Conservation (phyloP, 768 basidiomycete genomes). For the Boletales sp. region DNA sequence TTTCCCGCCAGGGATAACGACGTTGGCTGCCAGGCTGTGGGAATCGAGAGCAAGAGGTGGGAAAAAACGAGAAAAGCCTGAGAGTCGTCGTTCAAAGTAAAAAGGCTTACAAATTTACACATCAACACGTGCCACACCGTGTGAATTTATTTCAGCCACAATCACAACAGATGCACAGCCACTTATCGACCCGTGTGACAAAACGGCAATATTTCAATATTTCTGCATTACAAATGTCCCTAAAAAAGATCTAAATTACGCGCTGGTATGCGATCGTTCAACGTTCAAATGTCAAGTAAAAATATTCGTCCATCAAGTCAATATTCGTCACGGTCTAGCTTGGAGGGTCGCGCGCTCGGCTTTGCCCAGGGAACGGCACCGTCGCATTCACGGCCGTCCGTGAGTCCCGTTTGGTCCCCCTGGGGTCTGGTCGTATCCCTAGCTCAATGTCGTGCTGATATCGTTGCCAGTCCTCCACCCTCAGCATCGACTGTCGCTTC, state of each 20-base stretch:
- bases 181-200: neutral
- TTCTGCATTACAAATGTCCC: conserved; percentile 18
- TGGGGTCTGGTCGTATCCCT: conserved; percentile 26
- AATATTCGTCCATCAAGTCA: conserved; percentile 18
- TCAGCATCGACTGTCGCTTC: conserved; percentile 67
- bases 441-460: conserved; percentile 53
- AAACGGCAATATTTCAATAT: conserved; percentile 1
- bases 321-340: conserved; percentile 23
- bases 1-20: conserved; percentile 39
- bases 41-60: conserved; percentile 42
- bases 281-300: conserved; percentile 16
- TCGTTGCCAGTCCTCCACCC: conserved; percentile 84
- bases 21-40: conserved; percentile 41
- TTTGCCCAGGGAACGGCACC: conserved; percentile 33
- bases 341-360: conserved; percentile 38
- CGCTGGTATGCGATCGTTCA: neutral
- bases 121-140: conserved; percentile 30
- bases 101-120: conserved; percentile 21
- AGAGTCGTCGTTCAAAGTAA: conserved; percentile 19
- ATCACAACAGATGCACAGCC: conserved; percentile 10
- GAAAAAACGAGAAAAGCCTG: conserved; percentile 38
- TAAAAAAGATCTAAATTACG: conserved; percentile 18
- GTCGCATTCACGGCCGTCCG: conserved; percentile 17
- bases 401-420: conserved; percentile 22
- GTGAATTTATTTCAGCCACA: conserved; percentile 23